A percentile compares a stretch with the other conserved stretches of the same genome.
These are phyloP conservation scores for Xylaria sp. DNA, from an alignment of 2,329 filamentous ascomycete genomes.

Conservation along the genomic window DNA sequence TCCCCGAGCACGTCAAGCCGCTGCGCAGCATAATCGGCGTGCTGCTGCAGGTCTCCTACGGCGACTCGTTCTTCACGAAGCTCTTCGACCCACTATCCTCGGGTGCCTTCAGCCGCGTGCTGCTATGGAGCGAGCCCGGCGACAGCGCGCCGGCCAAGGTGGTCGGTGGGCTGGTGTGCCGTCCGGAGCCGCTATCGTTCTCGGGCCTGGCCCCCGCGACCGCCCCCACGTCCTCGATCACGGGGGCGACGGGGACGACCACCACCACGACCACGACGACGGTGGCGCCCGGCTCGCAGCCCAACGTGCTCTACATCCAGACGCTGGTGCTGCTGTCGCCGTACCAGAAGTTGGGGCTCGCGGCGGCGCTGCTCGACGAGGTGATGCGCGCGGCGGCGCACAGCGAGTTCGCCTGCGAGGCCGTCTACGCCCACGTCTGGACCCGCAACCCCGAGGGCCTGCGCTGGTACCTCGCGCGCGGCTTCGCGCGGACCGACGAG, in stretches of 20 bases:
- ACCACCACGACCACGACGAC: slow-evolving; percentile 7
- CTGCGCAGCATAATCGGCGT: slow-evolving; percentile 67
- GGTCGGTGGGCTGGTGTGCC: slow-evolving; percentile 64
- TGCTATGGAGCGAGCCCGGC: slow-evolving; percentile 56
- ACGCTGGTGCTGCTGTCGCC: slow-evolving; percentile 65
- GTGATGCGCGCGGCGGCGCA: slow-evolving; percentile 48
- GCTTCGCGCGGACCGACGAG: slow-evolving; percentile 54
- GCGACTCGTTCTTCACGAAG: slow-evolving; percentile 64
- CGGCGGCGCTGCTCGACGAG: slow-evolving; percentile 58
- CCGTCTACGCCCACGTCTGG: slow-evolving; percentile 69
- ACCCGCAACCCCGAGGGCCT: slow-evolving; percentile 66
- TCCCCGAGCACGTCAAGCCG: slow-evolving; percentile 55
- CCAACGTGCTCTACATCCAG: slow-evolving; percentile 63
- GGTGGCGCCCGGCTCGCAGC: slow-evolving; percentile 31
- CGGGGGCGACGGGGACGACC: slow-evolving; percentile 9
- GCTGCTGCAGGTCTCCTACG: slow-evolving; percentile 65
- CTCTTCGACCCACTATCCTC: slow-evolving; percentile 53
- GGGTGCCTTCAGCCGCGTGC: slow-evolving; percentile 60
- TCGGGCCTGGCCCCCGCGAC: too few species aligned
- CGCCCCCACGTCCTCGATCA: slow-evolving; percentile 27
- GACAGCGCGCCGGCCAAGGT: slow-evolving; percentile 47
- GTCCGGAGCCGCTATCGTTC: slow-evolving; percentile 56
- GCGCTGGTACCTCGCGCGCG: slow-evolving; percentile 62
- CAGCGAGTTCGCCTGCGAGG: slow-evolving; percentile 41
- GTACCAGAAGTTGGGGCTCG: slow-evolving; percentile 63